Percentiles rank a stretch among this genome's conserved stretches.
Evolutionary conservation across 257 asterid genomes (phyloP).

Genomic region (Perilla frutescens): DNA sequence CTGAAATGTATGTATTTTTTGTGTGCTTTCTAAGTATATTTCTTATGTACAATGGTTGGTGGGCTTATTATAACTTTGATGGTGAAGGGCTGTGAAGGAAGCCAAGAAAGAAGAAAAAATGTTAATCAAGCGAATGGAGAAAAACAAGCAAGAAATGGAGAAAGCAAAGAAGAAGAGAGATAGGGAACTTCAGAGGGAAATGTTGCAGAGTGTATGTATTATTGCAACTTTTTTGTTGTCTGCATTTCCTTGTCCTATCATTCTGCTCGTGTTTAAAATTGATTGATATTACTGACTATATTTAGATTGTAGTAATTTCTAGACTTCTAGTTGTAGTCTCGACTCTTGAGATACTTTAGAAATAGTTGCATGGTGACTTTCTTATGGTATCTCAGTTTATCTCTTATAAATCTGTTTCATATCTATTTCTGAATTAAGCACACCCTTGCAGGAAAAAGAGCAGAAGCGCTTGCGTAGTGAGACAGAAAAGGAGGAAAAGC

Average conservation of each 20-base stretch:
- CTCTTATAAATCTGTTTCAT: slow-evolving; percentile 5
- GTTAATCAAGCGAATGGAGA: slow-evolving; percentile 80
- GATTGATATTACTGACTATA: background rate
- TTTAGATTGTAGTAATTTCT: background rate
- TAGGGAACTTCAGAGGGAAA: slow-evolving; percentile 71
- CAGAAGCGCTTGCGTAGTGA: slow-evolving; percentile 64
- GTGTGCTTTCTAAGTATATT: slow-evolving; percentile 20
- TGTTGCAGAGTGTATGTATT: slow-evolving; percentile 65
- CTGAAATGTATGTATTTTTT: slow-evolving; percentile 62
- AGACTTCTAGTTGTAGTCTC: background rate
- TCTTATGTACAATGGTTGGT: slow-evolving; percentile 27
- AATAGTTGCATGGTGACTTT: background rate
- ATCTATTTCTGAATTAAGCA: slow-evolving; percentile 18
- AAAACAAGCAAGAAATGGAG: slow-evolving; percentile 68
- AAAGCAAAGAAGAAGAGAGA: slow-evolving; percentile 74
- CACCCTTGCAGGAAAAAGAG: slow-evolving; percentile 70
- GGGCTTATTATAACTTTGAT: slow-evolving; percentile 28
- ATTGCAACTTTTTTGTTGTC: slow-evolving; percentile 4
- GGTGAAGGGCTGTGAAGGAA: slow-evolving; percentile 74
- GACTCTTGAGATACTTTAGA: background rate
- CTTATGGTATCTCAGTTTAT: background rate
- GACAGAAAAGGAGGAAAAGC: slow-evolving; percentile 71
- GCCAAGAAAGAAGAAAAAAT: slow-evolving; percentile 57
- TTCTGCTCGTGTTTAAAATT: background rate
- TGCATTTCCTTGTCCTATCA: background rate